Percentiles rank a stretch among this genome's conserved stretches.
Conservation (phyloP, 352 stramenopile species). For the Phytophthora vignae region DNA sequence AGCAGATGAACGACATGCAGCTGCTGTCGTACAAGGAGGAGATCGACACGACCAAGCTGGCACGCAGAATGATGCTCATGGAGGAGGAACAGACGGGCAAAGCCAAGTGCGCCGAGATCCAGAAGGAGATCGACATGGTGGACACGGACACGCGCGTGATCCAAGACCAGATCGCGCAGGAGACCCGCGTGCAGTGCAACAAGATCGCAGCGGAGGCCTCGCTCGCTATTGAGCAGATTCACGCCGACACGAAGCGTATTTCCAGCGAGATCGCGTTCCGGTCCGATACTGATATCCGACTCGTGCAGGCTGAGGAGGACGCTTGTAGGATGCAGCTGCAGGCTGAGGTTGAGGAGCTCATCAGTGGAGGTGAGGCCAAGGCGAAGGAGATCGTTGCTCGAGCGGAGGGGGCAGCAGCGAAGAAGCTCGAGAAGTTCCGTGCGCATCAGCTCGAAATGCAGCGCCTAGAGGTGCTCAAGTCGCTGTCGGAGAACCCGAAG, state of each 20-base stretch:
- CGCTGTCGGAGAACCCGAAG: conserved; percentile 42
- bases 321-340: conserved; percentile 37
- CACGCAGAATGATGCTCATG: conserved; percentile 49
- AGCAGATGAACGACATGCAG: conserved; percentile 77
- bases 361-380: conserved; percentile 32
- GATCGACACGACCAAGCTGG: conserved; percentile 53
- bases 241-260: conserved; percentile 49
- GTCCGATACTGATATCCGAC: conserved; percentile 41
- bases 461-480: conserved; percentile 38
- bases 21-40: conserved; percentile 56
- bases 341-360: conserved; percentile 39
- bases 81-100: conserved; percentile 64
- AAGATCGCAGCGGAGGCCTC: conserved; percentile 43
- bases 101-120: conserved; percentile 45
- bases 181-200: conserved; percentile 45
- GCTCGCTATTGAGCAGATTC: conserved; percentile 47
- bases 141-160: conserved; percentile 41
- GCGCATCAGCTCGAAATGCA: conserved; percentile 45
- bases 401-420: conserved; percentile 41
- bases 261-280: conserved; percentile 41
- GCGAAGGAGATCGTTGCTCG: conserved; percentile 42
- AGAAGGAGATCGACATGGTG: conserved; percentile 55
- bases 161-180: conserved; percentile 43
- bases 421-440: conserved; percentile 47
- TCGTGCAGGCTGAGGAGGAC: conserved; percentile 41